Evolutionary conservation across 202 grass and related monocot species (phyloP).

Genomic region (Brachypodium distachyon): DNA sequence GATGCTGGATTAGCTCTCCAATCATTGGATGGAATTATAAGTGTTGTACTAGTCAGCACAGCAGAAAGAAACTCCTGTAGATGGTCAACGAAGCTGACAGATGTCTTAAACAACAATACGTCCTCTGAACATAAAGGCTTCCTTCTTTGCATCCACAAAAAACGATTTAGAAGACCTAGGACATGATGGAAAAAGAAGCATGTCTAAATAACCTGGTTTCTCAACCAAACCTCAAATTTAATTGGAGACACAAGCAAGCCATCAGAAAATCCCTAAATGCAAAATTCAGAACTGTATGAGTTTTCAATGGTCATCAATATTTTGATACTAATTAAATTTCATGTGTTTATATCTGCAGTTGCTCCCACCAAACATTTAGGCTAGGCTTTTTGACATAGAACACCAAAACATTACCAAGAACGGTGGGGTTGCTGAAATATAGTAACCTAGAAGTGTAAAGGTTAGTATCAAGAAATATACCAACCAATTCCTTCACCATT

Average conservation of each 20-base stretch:
- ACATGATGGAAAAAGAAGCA: conserved; percentile 22
- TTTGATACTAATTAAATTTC: not conserved
- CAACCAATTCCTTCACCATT: not conserved
- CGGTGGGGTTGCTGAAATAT: not conserved
- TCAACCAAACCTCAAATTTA: conserved; percentile 3
- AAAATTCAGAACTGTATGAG: not conserved
- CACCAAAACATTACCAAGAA: not conserved
- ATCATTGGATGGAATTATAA: conserved; percentile 57
- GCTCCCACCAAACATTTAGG: not conserved
- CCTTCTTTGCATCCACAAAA: conserved; percentile 83
- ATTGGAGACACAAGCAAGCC: not conserved
- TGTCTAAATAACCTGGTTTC: not conserved
- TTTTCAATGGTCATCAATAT: not conserved
- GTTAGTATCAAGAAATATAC: not conserved
- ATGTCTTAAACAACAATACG: conserved; percentile 82
- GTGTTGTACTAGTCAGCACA: conserved; percentile 56
- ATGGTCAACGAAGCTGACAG: conserved; percentile 89
- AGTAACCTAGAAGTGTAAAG: not conserved
- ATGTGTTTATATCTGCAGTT: not conserved
- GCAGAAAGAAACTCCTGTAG: conserved; percentile 87
- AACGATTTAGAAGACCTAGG: conserved; percentile 83
- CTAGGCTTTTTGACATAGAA: not conserved
- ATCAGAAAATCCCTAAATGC: not conserved
- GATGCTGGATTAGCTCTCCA: conserved; percentile 66
- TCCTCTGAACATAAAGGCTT: conserved; percentile 51